Conservation (phyloP, 2,329 filamentous ascomycete species). For the Neocucurbitaria cava region DNA sequence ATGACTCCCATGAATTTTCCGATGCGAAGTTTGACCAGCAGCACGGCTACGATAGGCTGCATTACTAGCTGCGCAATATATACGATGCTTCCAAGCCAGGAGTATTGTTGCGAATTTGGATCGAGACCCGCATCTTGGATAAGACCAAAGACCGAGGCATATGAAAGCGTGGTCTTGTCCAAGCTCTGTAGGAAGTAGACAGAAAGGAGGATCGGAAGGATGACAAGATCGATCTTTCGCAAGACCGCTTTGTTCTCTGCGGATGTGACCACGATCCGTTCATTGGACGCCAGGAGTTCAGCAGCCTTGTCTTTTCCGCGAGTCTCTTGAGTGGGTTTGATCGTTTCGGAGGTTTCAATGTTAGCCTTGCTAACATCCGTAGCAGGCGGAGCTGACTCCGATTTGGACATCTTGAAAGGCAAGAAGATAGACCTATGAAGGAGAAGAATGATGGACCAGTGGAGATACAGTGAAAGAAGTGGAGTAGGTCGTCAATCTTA, state of each 20-base stretch:
- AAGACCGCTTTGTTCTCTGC: constrained; percentile 62
- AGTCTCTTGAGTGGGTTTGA: constrained; percentile 22
- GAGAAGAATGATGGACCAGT: background rate
- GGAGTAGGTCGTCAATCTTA: constrained; percentile 16
- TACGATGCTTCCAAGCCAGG: constrained; percentile 60
- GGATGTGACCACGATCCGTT: constrained; percentile 57
- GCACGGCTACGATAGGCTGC: constrained; percentile 60
- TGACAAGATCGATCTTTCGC: constrained; percentile 58
- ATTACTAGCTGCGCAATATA: constrained; percentile 63
- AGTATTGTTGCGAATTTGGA: constrained; percentile 59
- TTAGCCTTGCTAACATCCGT: constrained; percentile 29
- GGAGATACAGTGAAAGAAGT: constrained; percentile 9
- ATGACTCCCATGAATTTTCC: constrained; percentile 65
- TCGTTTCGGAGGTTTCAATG: constrained; percentile 34
- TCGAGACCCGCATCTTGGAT: constrained; percentile 64
- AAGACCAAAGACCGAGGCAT: constrained; percentile 69
- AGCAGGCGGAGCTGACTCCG: constrained; percentile 5
- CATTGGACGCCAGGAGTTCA: constrained; percentile 56
- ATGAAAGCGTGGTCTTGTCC: constrained; percentile 68
- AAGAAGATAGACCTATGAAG: constrained; percentile 4
- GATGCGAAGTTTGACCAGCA: constrained; percentile 66
- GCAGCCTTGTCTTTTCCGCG: constrained; percentile 56
- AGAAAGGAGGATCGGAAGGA: constrained; percentile 63
- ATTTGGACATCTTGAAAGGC: constrained; percentile 24
- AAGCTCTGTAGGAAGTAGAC: constrained; percentile 70